Conservation (phyloP, 169 alveolate species). For the Fabrea salina region DNA sequence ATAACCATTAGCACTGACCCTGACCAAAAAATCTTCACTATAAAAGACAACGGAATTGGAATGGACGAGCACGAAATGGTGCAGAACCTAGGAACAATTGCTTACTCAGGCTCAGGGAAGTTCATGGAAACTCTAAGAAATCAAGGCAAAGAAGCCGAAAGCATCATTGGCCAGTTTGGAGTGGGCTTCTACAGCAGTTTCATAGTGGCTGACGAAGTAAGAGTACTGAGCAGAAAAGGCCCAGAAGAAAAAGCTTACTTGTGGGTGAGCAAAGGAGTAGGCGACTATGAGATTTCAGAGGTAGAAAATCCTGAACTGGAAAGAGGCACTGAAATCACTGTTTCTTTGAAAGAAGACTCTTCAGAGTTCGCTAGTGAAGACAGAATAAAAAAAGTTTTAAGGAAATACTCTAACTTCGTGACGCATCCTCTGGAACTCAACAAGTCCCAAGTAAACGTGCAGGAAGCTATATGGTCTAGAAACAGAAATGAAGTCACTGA, state of each 20-base stretch:
- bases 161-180: slow-evolving; percentile 77
- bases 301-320: slow-evolving; percentile 46
- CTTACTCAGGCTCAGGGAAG: slow-evolving; percentile 66
- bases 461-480: slow-evolving; percentile 73
- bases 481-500: slow-evolving; percentile 59
- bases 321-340: slow-evolving; percentile 70
- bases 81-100: slow-evolving; percentile 76
- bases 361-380: slow-evolving; percentile 43
- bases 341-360: slow-evolving; percentile 61
- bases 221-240: slow-evolving; percentile 47
- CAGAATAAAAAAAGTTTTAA: slow-evolving; percentile 41
- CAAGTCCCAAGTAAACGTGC: slow-evolving; percentile 53
- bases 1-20: slow-evolving; percentile 52
- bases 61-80: slow-evolving; percentile 59
- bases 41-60: slow-evolving; percentile 72
- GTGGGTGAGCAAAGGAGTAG: slow-evolving; percentile 72
- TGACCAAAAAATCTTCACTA: slow-evolving; percentile 51
- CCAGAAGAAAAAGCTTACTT: slow-evolving; percentile 35
- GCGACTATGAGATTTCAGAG: slow-evolving; percentile 62
- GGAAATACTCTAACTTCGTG: slow-evolving; percentile 64
- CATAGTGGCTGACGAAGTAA: slow-evolving; percentile 71
- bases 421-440: slow-evolving; percentile 62
- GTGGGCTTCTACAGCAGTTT: slow-evolving; percentile 75
- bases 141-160: slow-evolving; percentile 30
- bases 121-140: slow-evolving; percentile 48